A percentile compares a stretch with the other conserved stretches of the same genome.
phyloP scores from a whole-genome alignment of 164 flowering plant species.

The Vitis amurensis region DNA sequence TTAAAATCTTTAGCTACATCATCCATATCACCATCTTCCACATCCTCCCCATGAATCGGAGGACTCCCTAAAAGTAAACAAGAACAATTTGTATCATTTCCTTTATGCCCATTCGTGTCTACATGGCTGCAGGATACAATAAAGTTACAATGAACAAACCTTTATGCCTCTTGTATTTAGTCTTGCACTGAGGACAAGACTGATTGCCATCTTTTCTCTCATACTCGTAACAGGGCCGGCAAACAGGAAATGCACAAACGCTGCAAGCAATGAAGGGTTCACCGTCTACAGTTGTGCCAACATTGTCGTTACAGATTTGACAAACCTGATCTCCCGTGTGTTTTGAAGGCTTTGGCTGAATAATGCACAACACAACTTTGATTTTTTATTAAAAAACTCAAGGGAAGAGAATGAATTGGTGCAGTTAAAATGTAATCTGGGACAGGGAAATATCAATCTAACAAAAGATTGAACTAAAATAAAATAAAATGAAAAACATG shows the following conservation, averaged over 20 bases:
- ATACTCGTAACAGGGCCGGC: slow-evolving; percentile 34
- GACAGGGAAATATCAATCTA: too few species aligned
- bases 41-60: slow-evolving; percentile 14
- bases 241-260: slow-evolving; percentile 33
- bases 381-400: too few species aligned
- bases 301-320: slow-evolving; percentile 30
- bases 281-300: slow-evolving; percentile 21
- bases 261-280: slow-evolving; percentile 32
- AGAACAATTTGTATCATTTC: neutral
- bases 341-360: slow-evolving; percentile 2
- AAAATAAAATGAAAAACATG: too few species aligned
- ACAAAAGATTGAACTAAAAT: too few species aligned
- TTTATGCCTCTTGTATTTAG: slow-evolving; percentile 32
- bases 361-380: neutral
- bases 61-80: slow-evolving; percentile 19
- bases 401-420: too few species aligned
- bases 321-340: slow-evolving; percentile 15
- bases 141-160: slow-evolving; percentile 12
- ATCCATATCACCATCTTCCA: slow-evolving; percentile 13
- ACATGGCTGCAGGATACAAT: neutral
- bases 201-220: slow-evolving; percentile 35
- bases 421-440: too few species aligned
- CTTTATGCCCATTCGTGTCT: neutral
- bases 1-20: slow-evolving; percentile 1
- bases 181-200: slow-evolving; percentile 40